These are phyloP conservation scores for Sanghuangporus weigelae DNA, from an alignment of 1,284 basidiomycete genomes.

Conservation along the genomic window DNA sequence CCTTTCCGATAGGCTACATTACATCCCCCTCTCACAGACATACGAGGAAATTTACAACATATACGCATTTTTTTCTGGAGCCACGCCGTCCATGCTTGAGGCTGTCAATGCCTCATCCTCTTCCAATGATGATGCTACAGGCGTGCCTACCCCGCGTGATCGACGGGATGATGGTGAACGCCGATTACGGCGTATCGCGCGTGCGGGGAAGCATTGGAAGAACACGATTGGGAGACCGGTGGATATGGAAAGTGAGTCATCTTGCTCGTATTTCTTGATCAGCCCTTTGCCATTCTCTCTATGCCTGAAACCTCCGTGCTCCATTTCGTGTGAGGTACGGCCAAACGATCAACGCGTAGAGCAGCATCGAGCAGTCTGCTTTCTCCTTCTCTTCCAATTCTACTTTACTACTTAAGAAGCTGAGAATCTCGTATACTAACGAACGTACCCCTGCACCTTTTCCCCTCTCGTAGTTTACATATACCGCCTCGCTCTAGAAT, in stretches of 20 bases:
- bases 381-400: background rate
- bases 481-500: conserved; percentile 87
- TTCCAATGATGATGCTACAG: conserved; percentile 24
- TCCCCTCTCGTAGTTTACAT: conserved; percentile 57
- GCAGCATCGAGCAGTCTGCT: background rate
- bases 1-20: conserved; percentile 72
- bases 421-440: background rate
- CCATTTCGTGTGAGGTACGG: background rate
- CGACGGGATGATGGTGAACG: conserved; percentile 62
- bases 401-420: background rate
- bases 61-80: conserved; percentile 85
- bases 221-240: conserved; percentile 70
- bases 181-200: conserved; percentile 74
- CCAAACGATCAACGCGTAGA: background rate
- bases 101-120: conserved; percentile 42
- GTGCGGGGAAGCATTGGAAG: conserved; percentile 88
- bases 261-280: background rate
- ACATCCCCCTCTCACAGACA: conserved; percentile 80
- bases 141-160: conserved; percentile 22
- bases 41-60: conserved; percentile 93
- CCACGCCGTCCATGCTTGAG: conserved; percentile 53
- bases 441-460: background rate
- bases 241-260: conserved; percentile 82
- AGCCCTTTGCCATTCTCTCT: background rate
- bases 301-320: background rate